These are phyloP conservation scores for Vigna trinervia DNA, from an alignment of 306 rosid genomes.

Conservation along the genomic window DNA sequence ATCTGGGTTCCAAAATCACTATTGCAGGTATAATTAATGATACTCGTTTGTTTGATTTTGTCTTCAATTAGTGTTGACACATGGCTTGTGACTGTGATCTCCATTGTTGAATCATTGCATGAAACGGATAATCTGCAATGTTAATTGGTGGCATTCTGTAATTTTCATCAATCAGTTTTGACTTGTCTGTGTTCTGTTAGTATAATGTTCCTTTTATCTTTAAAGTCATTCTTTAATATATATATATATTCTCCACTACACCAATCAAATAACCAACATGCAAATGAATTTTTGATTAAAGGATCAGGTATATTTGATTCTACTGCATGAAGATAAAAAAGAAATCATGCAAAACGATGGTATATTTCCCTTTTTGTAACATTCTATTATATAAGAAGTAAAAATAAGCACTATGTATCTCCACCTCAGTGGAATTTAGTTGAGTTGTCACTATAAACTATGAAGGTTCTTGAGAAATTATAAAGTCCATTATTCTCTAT, in stretches of 20 bases:
- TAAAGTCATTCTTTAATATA: not conserved
- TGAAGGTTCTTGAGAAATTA: constrained; percentile 2
- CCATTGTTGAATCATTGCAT: not conserved
- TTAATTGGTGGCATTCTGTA: constrained; percentile 10
- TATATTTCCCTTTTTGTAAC: constrained; percentile 14
- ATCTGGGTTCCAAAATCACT: not conserved
- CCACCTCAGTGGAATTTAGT: not conserved
- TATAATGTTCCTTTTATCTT: not conserved
- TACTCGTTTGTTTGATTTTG: constrained; percentile 1
- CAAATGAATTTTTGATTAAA: not conserved
- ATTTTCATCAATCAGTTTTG: constrained; percentile 5
- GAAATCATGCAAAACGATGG: not conserved
- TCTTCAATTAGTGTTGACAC: not conserved
- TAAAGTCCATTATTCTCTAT: constrained; percentile 1
- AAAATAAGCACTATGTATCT: not conserved
- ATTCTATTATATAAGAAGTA: constrained; percentile 1
- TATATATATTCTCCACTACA: not conserved
- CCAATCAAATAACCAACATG: not conserved
- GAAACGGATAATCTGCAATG: not conserved
- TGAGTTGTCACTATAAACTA: not conserved
- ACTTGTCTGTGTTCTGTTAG: not conserved
- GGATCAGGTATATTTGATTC: not conserved
- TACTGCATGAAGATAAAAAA: not conserved
- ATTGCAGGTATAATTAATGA: not conserved
- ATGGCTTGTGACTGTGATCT: not conserved